phyloP scores from a whole-genome alignment of 495 filamentous ascomycete genomes.

The Xylaria sp. region DNA sequence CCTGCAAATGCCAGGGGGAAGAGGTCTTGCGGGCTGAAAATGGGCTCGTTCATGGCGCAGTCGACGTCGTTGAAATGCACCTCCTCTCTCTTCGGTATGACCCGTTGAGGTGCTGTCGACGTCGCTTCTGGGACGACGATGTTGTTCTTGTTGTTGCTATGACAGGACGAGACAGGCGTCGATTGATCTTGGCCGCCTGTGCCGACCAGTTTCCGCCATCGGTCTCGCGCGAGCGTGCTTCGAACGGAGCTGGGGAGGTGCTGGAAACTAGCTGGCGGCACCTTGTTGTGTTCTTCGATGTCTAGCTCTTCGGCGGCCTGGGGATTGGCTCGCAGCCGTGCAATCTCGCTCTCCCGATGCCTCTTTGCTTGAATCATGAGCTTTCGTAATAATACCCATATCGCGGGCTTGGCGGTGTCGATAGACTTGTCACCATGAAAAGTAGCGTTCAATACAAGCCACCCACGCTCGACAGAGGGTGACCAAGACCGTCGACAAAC shows the following conservation, averaged over 20 bases:
- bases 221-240: constrained; percentile 44
- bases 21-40: constrained; percentile 41
- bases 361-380: constrained; percentile 71
- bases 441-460: constrained; percentile 71
- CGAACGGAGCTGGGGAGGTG: constrained; percentile 48
- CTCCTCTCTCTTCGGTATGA: constrained; percentile 18
- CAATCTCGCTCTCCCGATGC: constrained; percentile 58
- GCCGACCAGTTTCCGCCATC: constrained; percentile 55
- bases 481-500: constrained; percentile 74
- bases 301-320: constrained; percentile 51
- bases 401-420: constrained; percentile 63
- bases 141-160: neutral
- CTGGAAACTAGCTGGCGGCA: constrained; percentile 46
- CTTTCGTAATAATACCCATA: constrained; percentile 78
- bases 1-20: constrained; percentile 34
- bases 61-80: constrained; percentile 36
- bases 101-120: constrained; percentile 2
- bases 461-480: constrained; percentile 76
- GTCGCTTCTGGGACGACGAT: constrained; percentile 22
- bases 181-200: constrained; percentile 37
- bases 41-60: constrained; percentile 42
- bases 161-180: neutral
- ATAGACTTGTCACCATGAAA: constrained; percentile 62
- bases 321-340: constrained; percentile 48
- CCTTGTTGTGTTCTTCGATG: constrained; percentile 43